Conservation (phyloP, 768 basidiomycete species). For the Mycena pura region DNA sequence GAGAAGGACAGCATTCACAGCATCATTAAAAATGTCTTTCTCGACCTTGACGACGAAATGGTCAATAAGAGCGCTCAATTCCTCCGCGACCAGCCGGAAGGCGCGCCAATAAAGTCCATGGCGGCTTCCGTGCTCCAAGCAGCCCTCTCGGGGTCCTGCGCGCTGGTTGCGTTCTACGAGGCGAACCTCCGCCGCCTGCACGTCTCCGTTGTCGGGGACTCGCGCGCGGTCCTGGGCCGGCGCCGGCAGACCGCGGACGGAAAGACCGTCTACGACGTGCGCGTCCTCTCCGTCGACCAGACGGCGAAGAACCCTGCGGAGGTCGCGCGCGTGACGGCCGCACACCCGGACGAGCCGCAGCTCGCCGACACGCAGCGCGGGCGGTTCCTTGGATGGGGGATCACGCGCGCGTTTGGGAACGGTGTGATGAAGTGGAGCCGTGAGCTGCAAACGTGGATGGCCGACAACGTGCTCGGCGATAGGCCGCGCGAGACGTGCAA, state of each 20-base stretch:
- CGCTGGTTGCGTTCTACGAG: slow-evolving; percentile 54
- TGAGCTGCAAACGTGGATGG: slow-evolving; percentile 43
- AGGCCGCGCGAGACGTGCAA: slow-evolving; percentile 34
- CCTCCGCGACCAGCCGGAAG: slow-evolving; percentile 29
- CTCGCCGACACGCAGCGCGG: slow-evolving; percentile 41
- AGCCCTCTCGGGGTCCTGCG: slow-evolving; percentile 50
- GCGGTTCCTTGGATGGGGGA: slow-evolving; percentile 48
- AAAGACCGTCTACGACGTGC: slow-evolving; percentile 44
- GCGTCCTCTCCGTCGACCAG: slow-evolving; percentile 50
- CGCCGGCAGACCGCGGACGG: slow-evolving; percentile 31
- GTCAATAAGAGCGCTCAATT: slow-evolving; percentile 40
- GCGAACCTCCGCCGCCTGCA: slow-evolving; percentile 43
- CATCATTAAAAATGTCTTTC: slow-evolving; percentile 46
- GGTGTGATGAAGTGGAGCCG: slow-evolving; percentile 51
- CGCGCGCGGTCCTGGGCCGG: slow-evolving; percentile 56
- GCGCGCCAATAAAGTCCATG: slow-evolving; percentile 26
- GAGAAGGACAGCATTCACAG: slow-evolving; percentile 39
- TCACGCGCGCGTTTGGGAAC: slow-evolving; percentile 54
- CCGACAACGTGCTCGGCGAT: slow-evolving; percentile 42
- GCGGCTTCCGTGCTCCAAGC: slow-evolving; percentile 39
- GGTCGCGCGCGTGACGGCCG: slow-evolving; percentile 41
- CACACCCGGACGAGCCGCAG: slow-evolving; percentile 48
- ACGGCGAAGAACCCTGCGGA: slow-evolving; percentile 47
- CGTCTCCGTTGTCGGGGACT: slow-evolving; percentile 54
- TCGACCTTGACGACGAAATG: slow-evolving; percentile 47